A percentile compares a stretch with the other conserved stretches of the same genome.
Evolutionary conservation across 257 asterid genomes (phyloP).

Genomic region (Solanum chaucha): DNA sequence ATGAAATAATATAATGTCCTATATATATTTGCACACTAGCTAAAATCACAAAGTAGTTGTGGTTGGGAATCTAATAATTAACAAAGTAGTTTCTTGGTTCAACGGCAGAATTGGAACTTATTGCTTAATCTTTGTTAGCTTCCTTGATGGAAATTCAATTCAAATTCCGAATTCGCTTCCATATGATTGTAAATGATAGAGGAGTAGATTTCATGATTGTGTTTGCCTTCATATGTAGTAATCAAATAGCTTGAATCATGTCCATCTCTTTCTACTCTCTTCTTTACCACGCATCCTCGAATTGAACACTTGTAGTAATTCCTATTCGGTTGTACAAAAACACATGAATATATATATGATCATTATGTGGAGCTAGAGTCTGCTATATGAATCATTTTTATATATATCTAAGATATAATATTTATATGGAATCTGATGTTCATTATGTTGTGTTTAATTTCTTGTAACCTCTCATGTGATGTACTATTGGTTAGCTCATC

Average conservation of each 20-base stretch:
- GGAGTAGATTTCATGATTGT: conserved; percentile 16
- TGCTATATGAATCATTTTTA: neutral
- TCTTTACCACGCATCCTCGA: conserved; percentile 21
- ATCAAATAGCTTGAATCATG: conserved; percentile 21
- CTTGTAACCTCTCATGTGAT: neutral
- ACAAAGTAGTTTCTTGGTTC: neutral
- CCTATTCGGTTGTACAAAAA: neutral
- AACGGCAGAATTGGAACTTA: neutral
- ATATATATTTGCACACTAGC: too few species aligned
- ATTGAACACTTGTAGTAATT: conserved; percentile 23
- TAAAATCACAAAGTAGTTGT: neutral
- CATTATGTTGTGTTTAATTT: neutral
- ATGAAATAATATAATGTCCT: too few species aligned
- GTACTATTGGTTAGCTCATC: too few species aligned
- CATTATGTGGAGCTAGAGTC: neutral
- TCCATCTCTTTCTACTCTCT: conserved; percentile 22
- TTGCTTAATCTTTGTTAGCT: too few species aligned
- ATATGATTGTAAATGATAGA: neutral
- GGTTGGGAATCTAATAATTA: too few species aligned
- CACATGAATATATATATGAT: neutral
- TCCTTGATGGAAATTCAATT: neutral
- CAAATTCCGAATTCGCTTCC: neutral
- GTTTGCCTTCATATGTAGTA: conserved; percentile 20
- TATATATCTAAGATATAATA: neutral
- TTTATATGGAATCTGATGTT: neutral